phyloP scores from a whole-genome alignment of 1,284 basidiomycete species.

The Apiotrichum porosum region DNA sequence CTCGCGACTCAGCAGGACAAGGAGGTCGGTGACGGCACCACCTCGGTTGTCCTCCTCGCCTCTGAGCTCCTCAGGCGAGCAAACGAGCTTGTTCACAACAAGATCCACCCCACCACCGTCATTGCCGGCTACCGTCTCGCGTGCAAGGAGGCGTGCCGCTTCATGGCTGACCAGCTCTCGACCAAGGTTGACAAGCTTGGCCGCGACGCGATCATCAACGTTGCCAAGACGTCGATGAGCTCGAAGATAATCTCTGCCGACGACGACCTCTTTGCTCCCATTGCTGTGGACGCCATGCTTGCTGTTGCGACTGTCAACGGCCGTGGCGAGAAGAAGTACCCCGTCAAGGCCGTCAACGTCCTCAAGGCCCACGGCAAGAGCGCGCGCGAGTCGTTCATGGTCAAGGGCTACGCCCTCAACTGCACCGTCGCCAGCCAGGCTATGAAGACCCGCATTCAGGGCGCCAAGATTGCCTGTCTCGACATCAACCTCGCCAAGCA shows the following conservation, averaged over 20 bases:
- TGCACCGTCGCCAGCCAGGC: conserved; percentile 99
- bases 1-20: conserved; percentile 99
- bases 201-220: conserved; percentile 87
- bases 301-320: conserved; percentile 93
- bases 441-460: conserved; percentile 92
- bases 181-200: conserved; percentile 91
- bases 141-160: conserved; percentile 95
- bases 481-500: conserved; percentile 98
- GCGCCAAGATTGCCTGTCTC: conserved; percentile 96
- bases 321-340: conserved; percentile 96
- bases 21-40: conserved; percentile 98
- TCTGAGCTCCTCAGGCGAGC: conserved; percentile 92
- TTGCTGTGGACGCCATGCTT: conserved; percentile 98
- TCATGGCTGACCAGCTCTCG: conserved; percentile 95
- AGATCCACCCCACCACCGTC: conserved; percentile 98
- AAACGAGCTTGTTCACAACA: conserved; percentile 96
- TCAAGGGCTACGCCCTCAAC: conserved; percentile 96
- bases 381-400: conserved; percentile 88
- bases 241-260: conserved; percentile 99
- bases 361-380: conserved; percentile 97
- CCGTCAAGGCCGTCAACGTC: conserved; percentile 99
- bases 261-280: conserved; percentile 95
- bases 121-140: conserved; percentile 96
- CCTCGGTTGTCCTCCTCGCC: conserved; percentile 95
- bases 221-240: conserved; percentile 98